Percentiles rank a stretch among this genome's conserved stretches.
phyloP scores from a whole-genome alignment of 331 rosid species.

The Saraca asoca region DNA sequence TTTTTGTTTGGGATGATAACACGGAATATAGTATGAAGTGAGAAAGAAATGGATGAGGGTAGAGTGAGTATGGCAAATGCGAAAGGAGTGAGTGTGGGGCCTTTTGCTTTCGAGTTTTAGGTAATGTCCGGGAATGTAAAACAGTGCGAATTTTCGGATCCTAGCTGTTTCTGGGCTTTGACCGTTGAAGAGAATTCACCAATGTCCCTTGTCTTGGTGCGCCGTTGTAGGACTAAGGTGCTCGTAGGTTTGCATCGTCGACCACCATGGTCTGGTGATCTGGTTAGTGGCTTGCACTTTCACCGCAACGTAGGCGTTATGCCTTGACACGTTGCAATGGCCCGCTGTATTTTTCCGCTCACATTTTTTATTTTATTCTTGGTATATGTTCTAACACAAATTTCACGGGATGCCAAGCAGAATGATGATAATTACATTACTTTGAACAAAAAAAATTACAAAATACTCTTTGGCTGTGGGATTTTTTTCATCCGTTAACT shows the following conservation, averaged over 20 bases:
- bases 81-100: background rate
- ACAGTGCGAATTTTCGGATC: conserved; percentile 51
- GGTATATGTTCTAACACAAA: no score
- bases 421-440: no score
- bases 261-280: no score
- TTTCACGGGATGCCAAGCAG: no score
- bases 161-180: conserved; percentile 28
- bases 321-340: no score
- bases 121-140: conserved; percentile 26
- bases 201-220: background rate
- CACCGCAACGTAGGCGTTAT: no score
- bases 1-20: background rate
- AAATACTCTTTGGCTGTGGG: no score
- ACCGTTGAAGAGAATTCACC: conserved; percentile 18
- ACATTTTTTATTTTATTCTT: no score
- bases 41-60: background rate
- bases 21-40: background rate
- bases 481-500: no score
- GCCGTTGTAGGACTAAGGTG: background rate
- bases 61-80: background rate
- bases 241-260: background rate
- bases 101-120: conserved; percentile 22
- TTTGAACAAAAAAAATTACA: no score
- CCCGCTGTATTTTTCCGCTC: no score
- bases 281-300: no score